Evolutionary conservation across 805 yeast genomes (phyloP), one percentile per base, ranked within the genome.

Genomic region (Cyberlindnera mycetangii): DNA sequence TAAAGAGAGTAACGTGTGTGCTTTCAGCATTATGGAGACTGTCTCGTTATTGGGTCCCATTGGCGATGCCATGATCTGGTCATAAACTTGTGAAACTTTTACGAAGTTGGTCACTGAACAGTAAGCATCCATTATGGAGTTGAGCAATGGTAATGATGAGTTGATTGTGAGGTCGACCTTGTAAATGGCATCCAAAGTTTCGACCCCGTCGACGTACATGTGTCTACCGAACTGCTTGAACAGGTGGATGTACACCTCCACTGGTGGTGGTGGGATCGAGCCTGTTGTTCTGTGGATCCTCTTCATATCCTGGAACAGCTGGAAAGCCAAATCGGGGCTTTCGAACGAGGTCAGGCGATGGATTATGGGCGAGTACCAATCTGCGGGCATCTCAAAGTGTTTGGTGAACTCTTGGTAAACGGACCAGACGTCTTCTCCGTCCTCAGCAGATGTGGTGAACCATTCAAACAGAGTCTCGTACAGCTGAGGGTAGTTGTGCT

Each of bases 111-210:
- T 78, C 27, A 83, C 58, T 35, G 77, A 69, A 28, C 81, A 68
- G 56, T 81, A 84, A 0, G 89, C 86, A 37, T 76, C 79, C 63
- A 86, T 71, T 32, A 84, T 62, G 2, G 81, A 61, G 59, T 86
- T 85, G 59, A 83, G 72, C 25, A 86, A 60, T 10, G 65, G 67
- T 10, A 81, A 71, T 51, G 83, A 82, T 47, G 79, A 72, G 46
- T 71, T 75, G 33, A 84, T 64, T 10, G 69, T 63, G 38, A 75
- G 52, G 48, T 86, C 95, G 72, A 82, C 74, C 44, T 84, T 81
- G 58, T 83, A 65, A 37, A 75, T 72, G 43, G 78, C 74, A 52
- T 85, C 88, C 3, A 86, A 61, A 45, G 81, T 83, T 39, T 69
- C 69, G 15, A 85, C 78, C 0, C 92, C 93, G 7, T 80, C 81